phyloP scores from a whole-genome alignment of 176 grass and related monocot species.

The Leersia perrieri region DNA sequence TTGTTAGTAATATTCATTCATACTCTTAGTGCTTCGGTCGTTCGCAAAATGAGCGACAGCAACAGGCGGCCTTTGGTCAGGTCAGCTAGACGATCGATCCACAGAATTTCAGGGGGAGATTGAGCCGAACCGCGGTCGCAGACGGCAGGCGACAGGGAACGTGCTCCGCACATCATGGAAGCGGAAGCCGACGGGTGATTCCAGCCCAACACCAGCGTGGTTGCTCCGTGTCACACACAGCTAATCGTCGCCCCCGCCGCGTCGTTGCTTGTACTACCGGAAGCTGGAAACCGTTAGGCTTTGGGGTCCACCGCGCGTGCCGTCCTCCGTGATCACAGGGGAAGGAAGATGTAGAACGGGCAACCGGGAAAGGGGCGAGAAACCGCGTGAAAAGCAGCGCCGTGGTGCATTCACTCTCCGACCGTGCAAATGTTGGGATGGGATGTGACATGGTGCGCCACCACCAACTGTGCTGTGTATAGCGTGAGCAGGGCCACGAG shows the following conservation, averaged over 20 bases:
- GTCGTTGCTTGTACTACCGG: too few relatives aligned
- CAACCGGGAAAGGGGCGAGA: background rate
- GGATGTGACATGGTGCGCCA: slow-evolving; percentile 7
- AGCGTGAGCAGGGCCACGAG: too few relatives aligned
- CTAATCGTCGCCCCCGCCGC: too few relatives aligned
- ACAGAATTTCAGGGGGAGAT: background rate
- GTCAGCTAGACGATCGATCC: background rate
- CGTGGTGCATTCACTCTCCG: background rate
- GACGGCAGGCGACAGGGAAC: background rate
- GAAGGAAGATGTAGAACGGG: background rate
- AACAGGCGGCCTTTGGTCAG: background rate
- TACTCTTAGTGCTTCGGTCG: background rate
- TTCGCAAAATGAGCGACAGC: background rate
- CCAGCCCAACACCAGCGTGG: background rate
- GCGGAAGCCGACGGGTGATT: background rate
- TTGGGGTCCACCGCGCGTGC: background rate
- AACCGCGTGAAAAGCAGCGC: slow-evolving; percentile 18
- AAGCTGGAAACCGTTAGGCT: slow-evolving; percentile 19
- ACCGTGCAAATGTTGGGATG: too few relatives aligned
- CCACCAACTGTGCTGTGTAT: background rate
- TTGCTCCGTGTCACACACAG: background rate
- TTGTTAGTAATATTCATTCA: background rate
- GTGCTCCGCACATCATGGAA: background rate
- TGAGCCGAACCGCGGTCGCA: background rate
- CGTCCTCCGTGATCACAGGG: slow-evolving; percentile 4